Evolutionary conservation across 805 yeast genomes (phyloP), one percentile per base, ranked within the genome.

Genomic region (Wickerhamiella dianesei): DNA sequence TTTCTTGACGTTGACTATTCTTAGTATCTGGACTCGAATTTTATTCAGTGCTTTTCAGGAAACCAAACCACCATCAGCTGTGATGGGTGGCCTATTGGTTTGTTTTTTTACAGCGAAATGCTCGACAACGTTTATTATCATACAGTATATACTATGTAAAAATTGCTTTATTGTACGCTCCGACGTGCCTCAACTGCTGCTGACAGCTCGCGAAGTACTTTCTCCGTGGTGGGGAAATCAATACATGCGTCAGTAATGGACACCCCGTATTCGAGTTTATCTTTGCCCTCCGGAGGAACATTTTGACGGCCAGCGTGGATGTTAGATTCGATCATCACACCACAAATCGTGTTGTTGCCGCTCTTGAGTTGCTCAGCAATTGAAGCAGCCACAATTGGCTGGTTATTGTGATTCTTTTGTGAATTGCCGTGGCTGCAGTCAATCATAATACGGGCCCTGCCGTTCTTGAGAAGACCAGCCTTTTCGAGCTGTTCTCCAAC

Each of bases 401-500:
- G 98, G 67, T 89, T 89, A 62, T 76, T 76, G 76, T 79, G 88
- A 66, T 89, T 81, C 64, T 89, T 89, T 62, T 73, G 78, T 35
- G 96, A 85, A 72, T 89, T 89, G 53, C 96, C 98, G 63, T 89
- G 98, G 37, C 96, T 87, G 66, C 96, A 92, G 67, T 89, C 98
- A 53, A 89, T 78, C 97, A 89, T 92, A 59, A 88, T 80, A 60
- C 89, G 74, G n/a, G 59, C 55, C 21, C 57, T 62, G 22, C 35
- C 69, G 65, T 57, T 68, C 14, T 44, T 22, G 18, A 52, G 53
- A 21, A 74, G 47, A 29, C 68, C 53, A 65, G 68, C 56, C 71
- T 72, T 62, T 43, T 44, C 55, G 48, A 86, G 68, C 55, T 77
- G 76, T 22, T 65, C 73, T 62, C 80, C 75, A 22, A 94, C 83